These are phyloP conservation scores for Hirsutella rhossiliensis DNA, from an alignment of 2,329 filamentous ascomycete species.

Conservation along the genomic window DNA sequence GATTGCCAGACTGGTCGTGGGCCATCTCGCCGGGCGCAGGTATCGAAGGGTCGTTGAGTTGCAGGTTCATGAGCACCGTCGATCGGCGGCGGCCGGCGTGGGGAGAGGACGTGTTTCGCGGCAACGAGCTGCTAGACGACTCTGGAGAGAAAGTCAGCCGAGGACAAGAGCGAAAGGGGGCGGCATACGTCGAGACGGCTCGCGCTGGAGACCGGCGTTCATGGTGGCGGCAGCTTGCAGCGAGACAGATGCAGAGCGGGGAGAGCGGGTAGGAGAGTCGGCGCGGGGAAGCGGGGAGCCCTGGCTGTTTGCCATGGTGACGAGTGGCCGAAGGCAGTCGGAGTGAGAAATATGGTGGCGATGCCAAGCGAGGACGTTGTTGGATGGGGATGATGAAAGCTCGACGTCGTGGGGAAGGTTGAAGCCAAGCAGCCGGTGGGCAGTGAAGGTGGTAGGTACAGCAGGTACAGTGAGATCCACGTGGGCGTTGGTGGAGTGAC, in stretches of 20 bases:
- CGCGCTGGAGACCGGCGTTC: constrained; percentile 62
- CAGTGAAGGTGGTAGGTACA: no score
- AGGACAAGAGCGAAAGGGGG: constrained; percentile 4
- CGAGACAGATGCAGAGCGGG: constrained; percentile 55
- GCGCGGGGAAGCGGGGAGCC: constrained; percentile 12
- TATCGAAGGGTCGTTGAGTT: constrained; percentile 57
- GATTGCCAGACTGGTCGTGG: constrained; percentile 24
- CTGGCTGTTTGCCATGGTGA: constrained; percentile 18
- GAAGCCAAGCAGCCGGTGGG: no score
- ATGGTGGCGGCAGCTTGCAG: constrained; percentile 66
- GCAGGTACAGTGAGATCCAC: no score
- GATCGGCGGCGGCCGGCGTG: constrained; percentile 49
- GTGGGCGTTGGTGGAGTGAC: no score
- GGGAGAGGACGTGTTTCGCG: constrained; percentile 29
- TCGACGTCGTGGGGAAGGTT: no score
- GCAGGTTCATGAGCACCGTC: constrained; percentile 59
- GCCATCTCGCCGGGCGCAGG: constrained; percentile 60
- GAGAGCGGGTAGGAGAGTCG: constrained; percentile 47
- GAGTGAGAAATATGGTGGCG: not conserved
- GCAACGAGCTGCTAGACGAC: constrained; percentile 40
- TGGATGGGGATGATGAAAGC: no score
- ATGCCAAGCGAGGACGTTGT: no score
- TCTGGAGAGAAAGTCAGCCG: constrained; percentile 18
- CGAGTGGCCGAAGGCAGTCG: no score
- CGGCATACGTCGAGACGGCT: constrained; percentile 43